Conservation (phyloP, 495 filamentous ascomycete species). For the Xylaria nigripes region DNA sequence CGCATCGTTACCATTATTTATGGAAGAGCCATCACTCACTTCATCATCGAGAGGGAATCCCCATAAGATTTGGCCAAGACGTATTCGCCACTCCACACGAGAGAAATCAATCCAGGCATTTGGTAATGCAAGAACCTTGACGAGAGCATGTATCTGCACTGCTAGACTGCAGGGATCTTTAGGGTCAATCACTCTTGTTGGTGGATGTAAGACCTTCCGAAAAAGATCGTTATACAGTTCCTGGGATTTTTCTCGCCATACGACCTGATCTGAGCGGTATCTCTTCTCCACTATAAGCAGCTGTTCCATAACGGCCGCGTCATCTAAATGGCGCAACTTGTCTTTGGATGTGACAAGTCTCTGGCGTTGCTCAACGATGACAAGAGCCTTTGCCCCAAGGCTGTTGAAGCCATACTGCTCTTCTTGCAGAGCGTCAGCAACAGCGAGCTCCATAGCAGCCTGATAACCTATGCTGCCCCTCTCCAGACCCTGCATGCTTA, state of each 20-base stretch:
- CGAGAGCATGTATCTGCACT: slow-evolving; percentile 50
- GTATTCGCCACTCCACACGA: slow-evolving; percentile 68
- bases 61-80: slow-evolving; percentile 77
- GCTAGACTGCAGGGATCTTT: slow-evolving; percentile 51
- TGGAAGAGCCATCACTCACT: slow-evolving; percentile 37
- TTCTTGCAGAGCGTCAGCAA: slow-evolving; percentile 53
- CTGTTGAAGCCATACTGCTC: slow-evolving; percentile 43
- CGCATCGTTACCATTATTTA: slow-evolving; percentile 31
- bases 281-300: slow-evolving; percentile 40
- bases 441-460: slow-evolving; percentile 59
- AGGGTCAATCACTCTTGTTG: slow-evolving; percentile 47
- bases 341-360: slow-evolving; percentile 42
- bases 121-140: slow-evolving; percentile 45
- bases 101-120: slow-evolving; percentile 73
- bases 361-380: slow-evolving; percentile 40
- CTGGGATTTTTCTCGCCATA: slow-evolving; percentile 27
- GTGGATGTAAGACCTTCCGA: slow-evolving; percentile 49
- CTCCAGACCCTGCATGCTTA: slow-evolving; percentile 63
- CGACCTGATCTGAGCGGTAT: slow-evolving; percentile 35
- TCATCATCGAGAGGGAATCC: slow-evolving; percentile 49
- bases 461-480: slow-evolving; percentile 68
- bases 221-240: slow-evolving; percentile 55
- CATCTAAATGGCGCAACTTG: slow-evolving; percentile 44
- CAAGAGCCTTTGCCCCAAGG: slow-evolving; percentile 32
- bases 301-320: slow-evolving; percentile 43